Evolutionary conservation across 176 grass and related monocot genomes (phyloP).

Genomic region (Oryza meyeriana): DNA sequence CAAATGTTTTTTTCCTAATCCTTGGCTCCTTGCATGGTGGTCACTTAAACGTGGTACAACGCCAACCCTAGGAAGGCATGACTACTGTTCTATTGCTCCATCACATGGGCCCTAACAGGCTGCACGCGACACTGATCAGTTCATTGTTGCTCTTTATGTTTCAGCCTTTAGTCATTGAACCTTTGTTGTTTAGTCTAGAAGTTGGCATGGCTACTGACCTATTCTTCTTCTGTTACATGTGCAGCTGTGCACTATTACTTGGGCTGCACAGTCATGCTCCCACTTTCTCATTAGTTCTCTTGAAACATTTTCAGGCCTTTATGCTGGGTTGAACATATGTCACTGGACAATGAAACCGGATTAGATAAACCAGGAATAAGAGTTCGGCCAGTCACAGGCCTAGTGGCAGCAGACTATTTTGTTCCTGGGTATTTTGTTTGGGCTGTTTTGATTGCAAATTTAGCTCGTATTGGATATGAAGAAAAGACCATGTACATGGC

Average conservation of each 20-base stretch:
- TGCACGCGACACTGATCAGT: background rate
- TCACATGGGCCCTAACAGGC: background rate
- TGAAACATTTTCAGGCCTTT: slow-evolving; percentile 66
- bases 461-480: slow-evolving; percentile 97
- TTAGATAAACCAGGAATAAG: slow-evolving; percentile 89
- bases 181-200: background rate
- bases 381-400: slow-evolving; percentile 83
- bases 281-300: slow-evolving; percentile 16
- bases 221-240: slow-evolving; percentile 20
- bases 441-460: slow-evolving; percentile 97
- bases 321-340: slow-evolving; percentile 99
- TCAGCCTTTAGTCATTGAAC: background rate
- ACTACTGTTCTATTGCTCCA: background rate
- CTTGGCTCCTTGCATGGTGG: background rate
- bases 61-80: background rate
- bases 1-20: background rate
- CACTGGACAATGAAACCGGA: slow-evolving; percentile 96
- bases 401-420: slow-evolving; percentile 98
- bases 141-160: background rate
- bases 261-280: background rate
- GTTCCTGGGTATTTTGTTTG: slow-evolving; percentile 99
- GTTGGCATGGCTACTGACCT: background rate
- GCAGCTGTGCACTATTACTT: background rate
- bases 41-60: background rate
- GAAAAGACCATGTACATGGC: slow-evolving; percentile 99